A percentile compares a stretch with the other conserved stretches of the same genome.
phyloP scores from a whole-genome alignment of 1,284 basidiomycete species.

The Waitea zeae region DNA sequence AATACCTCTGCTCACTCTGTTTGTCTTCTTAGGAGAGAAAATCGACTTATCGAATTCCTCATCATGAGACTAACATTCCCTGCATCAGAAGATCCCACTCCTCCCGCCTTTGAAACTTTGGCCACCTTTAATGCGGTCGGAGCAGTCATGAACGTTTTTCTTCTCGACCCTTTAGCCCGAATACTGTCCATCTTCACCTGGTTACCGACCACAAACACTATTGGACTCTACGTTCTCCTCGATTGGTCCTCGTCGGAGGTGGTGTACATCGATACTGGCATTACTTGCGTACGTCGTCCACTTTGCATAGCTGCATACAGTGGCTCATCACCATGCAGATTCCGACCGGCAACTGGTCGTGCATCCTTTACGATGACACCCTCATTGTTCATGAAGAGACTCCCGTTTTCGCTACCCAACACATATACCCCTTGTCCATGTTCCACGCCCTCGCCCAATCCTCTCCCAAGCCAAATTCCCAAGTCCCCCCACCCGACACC shows the following conservation, averaged over 20 bases:
- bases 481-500: constrained; percentile 19
- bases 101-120: constrained; percentile 35
- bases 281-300: constrained; percentile 28
- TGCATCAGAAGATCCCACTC: constrained; percentile 1
- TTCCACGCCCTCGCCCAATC: constrained; percentile 20
- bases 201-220: constrained; percentile 26
- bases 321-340: constrained; percentile 6
- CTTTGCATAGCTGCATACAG: background rate
- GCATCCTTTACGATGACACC: constrained; percentile 38
- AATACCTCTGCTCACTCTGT: background rate
- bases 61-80: constrained; percentile 11
- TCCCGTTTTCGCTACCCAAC: constrained; percentile 30
- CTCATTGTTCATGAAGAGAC: constrained; percentile 61
- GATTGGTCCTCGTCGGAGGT: constrained; percentile 50
- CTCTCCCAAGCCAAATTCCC: constrained; percentile 11
- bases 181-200: constrained; percentile 53
- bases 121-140: constrained; percentile 45
- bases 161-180: constrained; percentile 44
- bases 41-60: constrained; percentile 17
- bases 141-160: constrained; percentile 58
- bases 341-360: constrained; percentile 61
- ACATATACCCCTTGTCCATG: constrained; percentile 36
- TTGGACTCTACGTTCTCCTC: constrained; percentile 43
- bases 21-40: constrained; percentile 9
- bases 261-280: constrained; percentile 53